These are phyloP conservation scores for Apiotrichum domesticum DNA, from an alignment of 1,284 basidiomycete species.

Conservation along the genomic window DNA sequence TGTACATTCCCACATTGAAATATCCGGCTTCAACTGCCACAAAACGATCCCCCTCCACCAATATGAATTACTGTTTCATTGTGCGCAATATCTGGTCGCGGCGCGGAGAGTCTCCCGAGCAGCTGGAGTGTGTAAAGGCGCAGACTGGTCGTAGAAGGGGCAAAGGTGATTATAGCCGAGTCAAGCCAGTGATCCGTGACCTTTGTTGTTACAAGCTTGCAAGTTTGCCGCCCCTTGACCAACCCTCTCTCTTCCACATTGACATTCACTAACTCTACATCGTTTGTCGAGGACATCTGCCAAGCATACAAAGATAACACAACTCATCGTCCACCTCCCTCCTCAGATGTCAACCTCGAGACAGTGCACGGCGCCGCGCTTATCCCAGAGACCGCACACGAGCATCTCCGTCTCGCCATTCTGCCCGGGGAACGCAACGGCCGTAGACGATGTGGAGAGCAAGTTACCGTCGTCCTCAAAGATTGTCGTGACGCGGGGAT, in stretches of 20 bases:
- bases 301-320: too few relatives aligned
- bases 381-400: slow-evolving; percentile 1
- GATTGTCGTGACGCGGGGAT: slow-evolving; percentile 2
- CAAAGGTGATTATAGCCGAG: too few relatives aligned
- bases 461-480: slow-evolving; percentile 7
- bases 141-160: too few relatives aligned
- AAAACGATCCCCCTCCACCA: neutral
- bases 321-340: too few relatives aligned
- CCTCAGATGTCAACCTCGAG: neutral
- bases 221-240: too few relatives aligned
- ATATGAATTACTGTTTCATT: neutral
- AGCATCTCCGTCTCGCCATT: slow-evolving; percentile 1
- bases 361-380: neutral
- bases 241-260: too few relatives aligned
- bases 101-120: too few relatives aligned
- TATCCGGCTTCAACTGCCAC: neutral
- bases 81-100: neutral
- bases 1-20: neutral
- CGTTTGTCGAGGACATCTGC: too few relatives aligned
- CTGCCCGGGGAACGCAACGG: neutral
- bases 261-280: too few relatives aligned
- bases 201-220: too few relatives aligned
- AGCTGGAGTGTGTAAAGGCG: too few relatives aligned
- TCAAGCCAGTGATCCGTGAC: too few relatives aligned
- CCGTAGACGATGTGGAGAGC: slow-evolving; percentile 4